Evolutionary conservation across 768 basidiomycete species (phyloP), one percentile per base, ranked within the genome.

Genomic region (Boletus rubroflammeus): DNA sequence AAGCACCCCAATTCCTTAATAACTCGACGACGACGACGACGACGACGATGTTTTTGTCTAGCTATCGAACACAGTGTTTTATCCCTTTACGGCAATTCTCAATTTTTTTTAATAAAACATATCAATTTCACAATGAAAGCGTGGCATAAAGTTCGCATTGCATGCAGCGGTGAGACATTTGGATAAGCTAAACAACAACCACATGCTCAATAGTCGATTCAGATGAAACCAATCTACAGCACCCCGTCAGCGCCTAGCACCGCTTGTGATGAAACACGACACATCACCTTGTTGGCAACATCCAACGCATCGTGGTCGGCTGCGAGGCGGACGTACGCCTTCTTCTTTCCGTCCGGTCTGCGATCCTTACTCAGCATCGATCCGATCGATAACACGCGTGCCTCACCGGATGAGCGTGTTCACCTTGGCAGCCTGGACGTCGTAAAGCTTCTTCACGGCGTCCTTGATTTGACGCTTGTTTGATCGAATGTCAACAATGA

Each of bases 381-480:
- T 48, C 26, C 47, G 21, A 5, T 35, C 43, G 26, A n/a, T 42
- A 13, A n/a, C 31, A 9, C 21, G 19, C 15, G 14, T 2, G 17
- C 72, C 85, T 61, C 53, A 95, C 92, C 95, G 88, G 73, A 98
- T 98, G 70, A 99, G 84, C 47, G 97, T 99, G 84, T 98, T 99
- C 71, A 98, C 81, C 78, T 96, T 97, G 40, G 88, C 87, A 10
- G 93, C 90, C 75, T 95, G 85, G 50, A 98, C 95, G 68, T 97
- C 95, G 75, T 98, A 98, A 66, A 99, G 75, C 84, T 97, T 97
- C 85, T 98, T 98, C 65, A 99, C 94, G 2, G 97, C 97, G 66
- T 98, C 93, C 84, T 94, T 96, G 79, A 98, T 98, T 76, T 99
- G 93, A 44, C 93, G 85, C 84, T 99, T 99, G 85, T 97, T 99